These are phyloP conservation scores for Exobasidium rhododendri DNA, from an alignment of 1,284 basidiomycete genomes.

Conservation along the genomic window DNA sequence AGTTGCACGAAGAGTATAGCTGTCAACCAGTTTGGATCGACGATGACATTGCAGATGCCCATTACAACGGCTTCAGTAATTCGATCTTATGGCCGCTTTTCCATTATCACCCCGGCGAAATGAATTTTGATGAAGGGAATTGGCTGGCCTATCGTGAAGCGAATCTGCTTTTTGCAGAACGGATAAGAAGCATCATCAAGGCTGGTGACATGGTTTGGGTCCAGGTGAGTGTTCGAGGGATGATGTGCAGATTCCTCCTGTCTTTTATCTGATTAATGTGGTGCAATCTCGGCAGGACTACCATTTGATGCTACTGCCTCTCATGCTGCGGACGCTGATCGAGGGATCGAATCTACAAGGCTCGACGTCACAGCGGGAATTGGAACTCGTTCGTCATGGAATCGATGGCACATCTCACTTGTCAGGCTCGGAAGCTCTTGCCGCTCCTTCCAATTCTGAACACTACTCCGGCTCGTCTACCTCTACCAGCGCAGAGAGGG, in stretches of 20 bases:
- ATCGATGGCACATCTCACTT: conserved; percentile 45
- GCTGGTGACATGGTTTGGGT: conserved; percentile 90
- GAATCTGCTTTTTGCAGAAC: conserved; percentile 89
- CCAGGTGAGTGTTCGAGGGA: conserved; percentile 9
- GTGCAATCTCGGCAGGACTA: too few species aligned
- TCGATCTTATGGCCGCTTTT: conserved; percentile 99
- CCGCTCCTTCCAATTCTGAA: conserved; percentile 24
- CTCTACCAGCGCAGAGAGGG: neutral
- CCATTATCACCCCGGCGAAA: conserved; percentile 78
- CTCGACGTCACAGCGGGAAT: conserved; percentile 37
- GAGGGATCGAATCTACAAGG: conserved; percentile 61
- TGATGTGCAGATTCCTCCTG: neutral
- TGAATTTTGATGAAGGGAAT: conserved; percentile 98
- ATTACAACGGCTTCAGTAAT: conserved; percentile 98
- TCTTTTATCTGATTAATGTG: conserved; percentile 20
- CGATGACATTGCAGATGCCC: conserved; percentile 92
- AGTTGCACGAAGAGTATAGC: conserved; percentile 87
- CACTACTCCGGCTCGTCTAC: conserved; percentile 11
- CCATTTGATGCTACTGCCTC: conserved; percentile 85
- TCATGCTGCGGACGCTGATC: conserved; percentile 83
- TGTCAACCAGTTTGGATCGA: conserved; percentile 97
- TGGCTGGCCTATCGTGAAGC: conserved; percentile 98
- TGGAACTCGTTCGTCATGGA: conserved; percentile 45
- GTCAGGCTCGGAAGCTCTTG: conserved; percentile 35
- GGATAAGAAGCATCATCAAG: conserved; percentile 73